phyloP scores from a whole-genome alignment of 2,329 filamentous ascomycete genomes.

The Conoideocrella luteorostrata region DNA sequence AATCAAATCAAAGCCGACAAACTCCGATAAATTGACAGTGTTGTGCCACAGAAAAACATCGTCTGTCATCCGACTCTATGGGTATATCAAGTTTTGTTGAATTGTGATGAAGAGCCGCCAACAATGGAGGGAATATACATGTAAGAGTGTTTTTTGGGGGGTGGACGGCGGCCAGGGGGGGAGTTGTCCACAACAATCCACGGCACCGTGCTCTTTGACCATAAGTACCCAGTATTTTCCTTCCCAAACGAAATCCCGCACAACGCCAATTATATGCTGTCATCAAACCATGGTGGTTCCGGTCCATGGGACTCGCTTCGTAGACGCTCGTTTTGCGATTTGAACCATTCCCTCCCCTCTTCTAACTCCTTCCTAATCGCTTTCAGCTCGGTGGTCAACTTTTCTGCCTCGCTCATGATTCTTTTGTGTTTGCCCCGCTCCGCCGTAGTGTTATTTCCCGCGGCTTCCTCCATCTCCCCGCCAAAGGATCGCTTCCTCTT shows the following conservation, averaged over 20 bases:
- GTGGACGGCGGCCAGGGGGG: too few relatives aligned
- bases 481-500: conserved; percentile 27
- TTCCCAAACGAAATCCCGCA: neutral
- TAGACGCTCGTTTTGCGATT: conserved; percentile 36
- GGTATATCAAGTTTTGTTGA: too few relatives aligned
- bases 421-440: conserved; percentile 28
- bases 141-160: too few relatives aligned
- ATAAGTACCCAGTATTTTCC: neutral
- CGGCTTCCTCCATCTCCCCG: conserved; percentile 19
- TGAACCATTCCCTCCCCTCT: conserved; percentile 40
- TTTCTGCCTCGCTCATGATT: conserved; percentile 36
- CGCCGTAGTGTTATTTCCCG: conserved; percentile 7
- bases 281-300: conserved; percentile 29
- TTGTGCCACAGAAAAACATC: too few relatives aligned
- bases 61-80: too few relatives aligned
- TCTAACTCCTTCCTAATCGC: conserved; percentile 39
- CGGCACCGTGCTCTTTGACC: too few relatives aligned
- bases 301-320: conserved; percentile 27
- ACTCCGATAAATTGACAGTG: neutral
- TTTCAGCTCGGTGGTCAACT: conserved; percentile 33
- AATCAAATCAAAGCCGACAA: neutral
- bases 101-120: too few relatives aligned
- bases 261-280: conserved; percentile 19
- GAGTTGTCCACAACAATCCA: too few relatives aligned
- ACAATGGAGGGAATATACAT: too few relatives aligned